Evolutionary conservation across 2,329 filamentous ascomycete genomes (phyloP).

Genomic region (Epichloe bromicola): DNA sequence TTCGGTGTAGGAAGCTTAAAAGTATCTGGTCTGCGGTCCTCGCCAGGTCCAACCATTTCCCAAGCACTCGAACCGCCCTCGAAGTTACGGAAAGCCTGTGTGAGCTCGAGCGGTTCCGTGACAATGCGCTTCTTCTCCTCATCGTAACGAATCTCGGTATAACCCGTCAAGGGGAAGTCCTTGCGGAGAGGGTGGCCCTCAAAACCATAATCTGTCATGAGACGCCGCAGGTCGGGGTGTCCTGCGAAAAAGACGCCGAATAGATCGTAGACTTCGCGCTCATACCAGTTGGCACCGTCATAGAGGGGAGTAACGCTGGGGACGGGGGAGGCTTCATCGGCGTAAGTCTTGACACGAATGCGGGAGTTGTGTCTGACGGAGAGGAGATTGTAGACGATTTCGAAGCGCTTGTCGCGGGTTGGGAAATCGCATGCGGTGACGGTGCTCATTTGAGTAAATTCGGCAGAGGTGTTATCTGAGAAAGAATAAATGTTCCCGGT

Average conservation of each 20-base stretch:
- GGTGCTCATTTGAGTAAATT: slow-evolving; percentile 86
- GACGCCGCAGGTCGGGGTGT: slow-evolving; percentile 88
- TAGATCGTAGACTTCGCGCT: slow-evolving; percentile 93
- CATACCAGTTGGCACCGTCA: slow-evolving; percentile 97
- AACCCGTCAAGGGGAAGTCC: slow-evolving; percentile 94
- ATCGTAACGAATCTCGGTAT: slow-evolving; percentile 95
- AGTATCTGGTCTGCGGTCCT: slow-evolving; percentile 66
- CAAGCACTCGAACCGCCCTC: slow-evolving; percentile 69
- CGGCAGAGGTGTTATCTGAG: slow-evolving; percentile 83
- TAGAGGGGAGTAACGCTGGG: slow-evolving; percentile 80
- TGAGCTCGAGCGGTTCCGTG: slow-evolving; percentile 92
- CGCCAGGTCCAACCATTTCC: slow-evolving; percentile 55
- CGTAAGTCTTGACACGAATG: slow-evolving; percentile 97
- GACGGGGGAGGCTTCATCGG: slow-evolving; percentile 92
- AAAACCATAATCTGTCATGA: slow-evolving; percentile 99
- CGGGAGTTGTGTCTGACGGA: slow-evolving; percentile 93
- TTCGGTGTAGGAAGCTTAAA: slow-evolving; percentile 95
- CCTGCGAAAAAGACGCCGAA: slow-evolving; percentile 95
- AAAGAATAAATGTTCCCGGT: neutral
- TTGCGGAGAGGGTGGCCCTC: slow-evolving; percentile 95
- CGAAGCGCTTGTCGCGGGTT: slow-evolving; percentile 88
- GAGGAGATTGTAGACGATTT: slow-evolving; percentile 95
- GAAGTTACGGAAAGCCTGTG: slow-evolving; percentile 97
- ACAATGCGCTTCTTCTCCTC: slow-evolving; percentile 99
- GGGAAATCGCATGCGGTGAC: slow-evolving; percentile 95